phyloP scores from a whole-genome alignment of 2,329 filamentous ascomycete species.

The Hypoxylon sp. region DNA sequence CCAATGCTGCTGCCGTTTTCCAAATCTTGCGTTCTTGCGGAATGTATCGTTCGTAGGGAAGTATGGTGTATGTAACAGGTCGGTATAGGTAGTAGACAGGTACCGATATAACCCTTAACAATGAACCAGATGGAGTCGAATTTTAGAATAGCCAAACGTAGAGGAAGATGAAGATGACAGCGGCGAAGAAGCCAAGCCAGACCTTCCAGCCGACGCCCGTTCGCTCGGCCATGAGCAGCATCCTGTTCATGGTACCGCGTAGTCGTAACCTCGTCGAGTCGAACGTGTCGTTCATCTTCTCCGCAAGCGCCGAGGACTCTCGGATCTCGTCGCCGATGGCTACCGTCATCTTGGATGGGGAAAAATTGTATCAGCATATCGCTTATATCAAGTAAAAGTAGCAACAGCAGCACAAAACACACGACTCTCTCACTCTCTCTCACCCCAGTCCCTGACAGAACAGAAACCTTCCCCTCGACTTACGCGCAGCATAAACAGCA shows the following conservation, averaged over 20 bases:
- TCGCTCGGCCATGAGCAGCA: constrained; percentile 93
- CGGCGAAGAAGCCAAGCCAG: constrained; percentile 89
- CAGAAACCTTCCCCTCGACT: constrained; percentile 20
- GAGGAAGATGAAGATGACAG: constrained; percentile 82
- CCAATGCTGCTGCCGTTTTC: constrained; percentile 18
- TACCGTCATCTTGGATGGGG: constrained; percentile 78
- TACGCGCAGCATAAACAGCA: constrained; percentile 33
- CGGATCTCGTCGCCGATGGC: constrained; percentile 97
- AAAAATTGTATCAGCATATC: too few relatives aligned
- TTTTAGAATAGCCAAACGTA: constrained; percentile 91
- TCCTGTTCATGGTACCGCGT: constrained; percentile 93
- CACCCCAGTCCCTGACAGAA: too few relatives aligned
- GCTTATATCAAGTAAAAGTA: too few relatives aligned
- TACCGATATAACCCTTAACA: constrained; percentile 1
- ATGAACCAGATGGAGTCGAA: too few relatives aligned
- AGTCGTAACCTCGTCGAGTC: constrained; percentile 83
- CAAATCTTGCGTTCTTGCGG: constrained; percentile 2
- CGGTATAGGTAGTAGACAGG: neutral
- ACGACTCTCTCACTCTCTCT: too few relatives aligned
- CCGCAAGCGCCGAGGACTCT: constrained; percentile 84
- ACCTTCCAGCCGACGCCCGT: constrained; percentile 97
- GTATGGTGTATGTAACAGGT: neutral
- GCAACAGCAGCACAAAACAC: too few relatives aligned
- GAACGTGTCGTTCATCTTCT: constrained; percentile 96
- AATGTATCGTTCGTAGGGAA: constrained; percentile 1